These are phyloP conservation scores for Exophiala lecanii-corni DNA, from an alignment of 2,329 filamentous ascomycete genomes.

Conservation along the genomic window DNA sequence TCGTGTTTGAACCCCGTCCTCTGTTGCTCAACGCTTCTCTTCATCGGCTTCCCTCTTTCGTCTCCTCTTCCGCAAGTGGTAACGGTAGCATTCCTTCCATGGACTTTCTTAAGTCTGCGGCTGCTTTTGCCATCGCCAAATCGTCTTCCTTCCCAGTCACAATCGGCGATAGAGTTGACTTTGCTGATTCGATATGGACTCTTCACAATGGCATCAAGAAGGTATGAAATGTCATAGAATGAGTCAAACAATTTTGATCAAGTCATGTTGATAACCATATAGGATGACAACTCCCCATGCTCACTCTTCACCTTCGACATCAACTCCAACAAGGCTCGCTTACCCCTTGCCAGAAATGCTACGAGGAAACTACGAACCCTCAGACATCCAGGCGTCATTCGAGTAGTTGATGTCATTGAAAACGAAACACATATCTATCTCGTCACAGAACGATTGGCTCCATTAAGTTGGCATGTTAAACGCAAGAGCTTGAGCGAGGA, in stretches of 20 bases:
- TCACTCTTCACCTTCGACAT: constrained; percentile 97
- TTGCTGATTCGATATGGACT: constrained; percentile 94
- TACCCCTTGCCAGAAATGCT: constrained; percentile 88
- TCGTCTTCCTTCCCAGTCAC: constrained; percentile 88
- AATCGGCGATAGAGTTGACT: constrained; percentile 87
- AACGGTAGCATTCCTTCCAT: constrained; percentile 52
- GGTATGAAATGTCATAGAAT: constrained; percentile 60
- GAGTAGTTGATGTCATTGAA: constrained; percentile 91
- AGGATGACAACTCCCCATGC: constrained; percentile 93
- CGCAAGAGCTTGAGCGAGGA: constrained; percentile 83
- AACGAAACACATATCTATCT: constrained; percentile 95
- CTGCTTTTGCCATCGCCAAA: constrained; percentile 93
- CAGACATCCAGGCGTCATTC: constrained; percentile 90
- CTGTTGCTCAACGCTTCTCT: no score
- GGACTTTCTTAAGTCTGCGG: constrained; percentile 97
- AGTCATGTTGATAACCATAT: not conserved
- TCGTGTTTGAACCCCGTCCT: no score
- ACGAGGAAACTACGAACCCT: constrained; percentile 89
- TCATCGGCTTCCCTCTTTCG: no score
- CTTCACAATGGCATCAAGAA: constrained; percentile 89
- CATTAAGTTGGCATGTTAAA: constrained; percentile 84
- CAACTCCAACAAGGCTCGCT: constrained; percentile 68
- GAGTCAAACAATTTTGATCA: no score
- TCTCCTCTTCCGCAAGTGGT: no score
- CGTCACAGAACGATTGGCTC: constrained; percentile 83